These are phyloP conservation scores for Hypocrella siamensis DNA, from an alignment of 2,329 filamentous ascomycete genomes.

Conservation along the genomic window DNA sequence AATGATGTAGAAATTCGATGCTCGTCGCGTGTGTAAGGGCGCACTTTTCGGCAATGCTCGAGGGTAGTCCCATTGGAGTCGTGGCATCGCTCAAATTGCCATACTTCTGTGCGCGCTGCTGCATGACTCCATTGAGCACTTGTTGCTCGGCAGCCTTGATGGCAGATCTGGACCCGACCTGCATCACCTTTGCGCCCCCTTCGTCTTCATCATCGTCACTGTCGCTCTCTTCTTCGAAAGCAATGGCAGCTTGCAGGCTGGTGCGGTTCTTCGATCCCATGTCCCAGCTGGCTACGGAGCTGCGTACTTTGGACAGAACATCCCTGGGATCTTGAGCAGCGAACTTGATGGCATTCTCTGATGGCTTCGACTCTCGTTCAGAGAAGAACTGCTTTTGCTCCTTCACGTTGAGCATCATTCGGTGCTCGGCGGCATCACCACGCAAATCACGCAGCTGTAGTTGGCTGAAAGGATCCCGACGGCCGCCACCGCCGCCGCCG, in stretches of 20 bases:
- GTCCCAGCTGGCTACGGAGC: slow-evolving; percentile 40
- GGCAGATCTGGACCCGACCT: slow-evolving; percentile 55
- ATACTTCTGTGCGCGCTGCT: slow-evolving; percentile 43
- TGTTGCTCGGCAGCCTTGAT: slow-evolving; percentile 49
- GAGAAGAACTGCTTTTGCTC: slow-evolving; percentile 77
- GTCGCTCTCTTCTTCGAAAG: slow-evolving; percentile 55
- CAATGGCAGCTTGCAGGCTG: slow-evolving; percentile 48
- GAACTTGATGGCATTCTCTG: slow-evolving; percentile 36
- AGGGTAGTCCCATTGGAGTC: slow-evolving; percentile 37
- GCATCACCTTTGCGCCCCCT: slow-evolving; percentile 33
- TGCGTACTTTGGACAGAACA: slow-evolving; percentile 48
- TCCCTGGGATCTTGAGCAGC: slow-evolving; percentile 53
- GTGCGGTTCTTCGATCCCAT: slow-evolving; percentile 32
- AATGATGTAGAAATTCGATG: slow-evolving; percentile 91
- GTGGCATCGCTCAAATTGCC: slow-evolving; percentile 30
- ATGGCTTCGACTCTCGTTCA: slow-evolving; percentile 32
- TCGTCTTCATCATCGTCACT: slow-evolving; percentile 51
- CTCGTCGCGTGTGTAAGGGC: slow-evolving; percentile 75
- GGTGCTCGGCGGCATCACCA: slow-evolving; percentile 55
- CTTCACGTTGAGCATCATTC: slow-evolving; percentile 73
- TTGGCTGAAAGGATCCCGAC: slow-evolving; percentile 61
- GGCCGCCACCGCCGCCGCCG: slow-evolving; percentile 30
- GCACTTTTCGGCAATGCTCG: slow-evolving; percentile 42
- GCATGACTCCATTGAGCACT: slow-evolving; percentile 47
- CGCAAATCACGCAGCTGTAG: slow-evolving; percentile 68